Evolutionary conservation across 2,329 filamentous ascomycete species (phyloP).

Genomic region (Xylaria sp.): DNA sequence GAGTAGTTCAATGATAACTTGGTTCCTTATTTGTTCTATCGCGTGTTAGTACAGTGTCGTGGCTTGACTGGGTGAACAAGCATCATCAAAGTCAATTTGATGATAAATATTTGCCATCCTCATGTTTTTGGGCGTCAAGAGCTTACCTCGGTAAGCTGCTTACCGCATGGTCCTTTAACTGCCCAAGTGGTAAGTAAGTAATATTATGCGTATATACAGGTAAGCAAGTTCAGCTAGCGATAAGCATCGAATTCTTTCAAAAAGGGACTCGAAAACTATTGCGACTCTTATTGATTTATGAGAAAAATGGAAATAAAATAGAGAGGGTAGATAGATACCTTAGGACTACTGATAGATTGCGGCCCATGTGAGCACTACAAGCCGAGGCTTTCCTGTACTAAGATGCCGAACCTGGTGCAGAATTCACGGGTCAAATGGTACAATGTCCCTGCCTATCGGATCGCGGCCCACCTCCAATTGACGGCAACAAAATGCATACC

Average conservation of each 20-base stretch:
- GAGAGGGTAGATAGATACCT: background rate
- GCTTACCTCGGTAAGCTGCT: background rate
- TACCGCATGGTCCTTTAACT: background rate
- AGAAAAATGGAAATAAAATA: background rate
- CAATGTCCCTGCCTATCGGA: no score
- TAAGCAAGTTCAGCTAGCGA: no score
- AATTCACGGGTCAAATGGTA: no score
- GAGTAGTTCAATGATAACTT: background rate
- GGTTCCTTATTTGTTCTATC: background rate
- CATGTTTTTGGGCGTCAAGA: background rate
- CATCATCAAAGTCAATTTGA: no score
- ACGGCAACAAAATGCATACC: constrained; percentile 7
- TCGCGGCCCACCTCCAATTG: background rate
- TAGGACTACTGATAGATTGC: no score
- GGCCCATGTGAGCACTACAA: constrained; percentile 11
- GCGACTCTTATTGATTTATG: no score
- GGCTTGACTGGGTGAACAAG: background rate
- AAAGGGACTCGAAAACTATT: background rate
- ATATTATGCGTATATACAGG: background rate
- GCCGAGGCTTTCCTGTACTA: constrained; percentile 28
- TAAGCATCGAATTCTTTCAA: no score
- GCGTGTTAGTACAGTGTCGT: background rate
- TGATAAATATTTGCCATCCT: background rate
- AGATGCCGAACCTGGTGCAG: no score
- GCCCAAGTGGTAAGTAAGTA: background rate